Evolutionary conservation across 352 stramenopile species (phyloP).

Genomic region (Aphanomyces invadans): DNA sequence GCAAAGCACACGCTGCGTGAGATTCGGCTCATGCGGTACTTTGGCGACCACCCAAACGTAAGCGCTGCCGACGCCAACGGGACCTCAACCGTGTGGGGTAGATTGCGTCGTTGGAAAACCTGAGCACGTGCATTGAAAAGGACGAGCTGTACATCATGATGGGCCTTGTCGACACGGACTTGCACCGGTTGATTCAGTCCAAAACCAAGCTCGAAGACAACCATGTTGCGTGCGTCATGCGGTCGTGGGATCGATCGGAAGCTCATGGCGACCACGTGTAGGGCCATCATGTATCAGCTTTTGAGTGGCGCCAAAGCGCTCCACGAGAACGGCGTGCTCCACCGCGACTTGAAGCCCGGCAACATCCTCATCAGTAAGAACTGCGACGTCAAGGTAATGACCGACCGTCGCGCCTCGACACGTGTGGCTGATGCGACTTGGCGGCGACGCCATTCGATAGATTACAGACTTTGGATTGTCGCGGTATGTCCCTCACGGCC

Average conservation of each 20-base stretch:
- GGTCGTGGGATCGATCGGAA: no score
- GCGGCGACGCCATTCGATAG: background rate
- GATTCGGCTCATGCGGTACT: conserved; percentile 87
- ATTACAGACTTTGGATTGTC: conserved; percentile 81
- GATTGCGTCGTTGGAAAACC: conserved; percentile 70
- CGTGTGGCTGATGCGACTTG: background rate
- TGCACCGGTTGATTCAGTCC: conserved; percentile 85
- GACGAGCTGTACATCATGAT: conserved; percentile 95
- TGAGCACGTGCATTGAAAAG: conserved; percentile 77
- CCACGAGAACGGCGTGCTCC: conserved; percentile 85
- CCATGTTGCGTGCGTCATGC: conserved; percentile 47
- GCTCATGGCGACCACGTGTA: conserved; percentile 20
- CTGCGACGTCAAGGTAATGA: conserved; percentile 66
- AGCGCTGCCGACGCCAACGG: background rate
- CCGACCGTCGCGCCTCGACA: no score
- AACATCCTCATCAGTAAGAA: conserved; percentile 84
- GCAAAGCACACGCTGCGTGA: conserved; percentile 89
- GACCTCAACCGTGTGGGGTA: conserved; percentile 21
- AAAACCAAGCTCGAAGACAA: conserved; percentile 80
- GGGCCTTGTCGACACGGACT: conserved; percentile 90
- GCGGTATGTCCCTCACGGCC: conserved; percentile 50
- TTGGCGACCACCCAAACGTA: conserved; percentile 85
- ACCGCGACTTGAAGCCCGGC: conserved; percentile 74
- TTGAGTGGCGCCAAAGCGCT: conserved; percentile 84
- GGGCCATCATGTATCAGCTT: conserved; percentile 92